Evolutionary conservation across 768 basidiomycete genomes (phyloP).

Genomic region (Tylopilus vinaceipallidus): DNA sequence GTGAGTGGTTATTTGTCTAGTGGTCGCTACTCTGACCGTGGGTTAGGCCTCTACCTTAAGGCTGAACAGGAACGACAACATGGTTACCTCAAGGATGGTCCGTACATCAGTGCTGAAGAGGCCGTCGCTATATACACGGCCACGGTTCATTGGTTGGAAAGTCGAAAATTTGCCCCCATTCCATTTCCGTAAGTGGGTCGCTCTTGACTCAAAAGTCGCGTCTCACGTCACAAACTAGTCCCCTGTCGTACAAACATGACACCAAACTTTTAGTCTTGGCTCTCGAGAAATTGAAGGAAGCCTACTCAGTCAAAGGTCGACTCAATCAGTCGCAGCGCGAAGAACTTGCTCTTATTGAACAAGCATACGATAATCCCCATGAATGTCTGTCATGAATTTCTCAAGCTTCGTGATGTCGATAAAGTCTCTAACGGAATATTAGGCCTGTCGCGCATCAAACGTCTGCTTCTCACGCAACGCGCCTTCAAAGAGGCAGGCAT

Average conservation of each 20-base stretch:
- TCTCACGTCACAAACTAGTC: conserved; percentile 41
- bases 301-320: conserved; percentile 96
- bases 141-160: conserved; percentile 98
- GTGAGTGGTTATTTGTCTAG: conserved; percentile 40
- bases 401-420: too few relatives aligned
- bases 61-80: conserved; percentile 99
- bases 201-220: background rate
- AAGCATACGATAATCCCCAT: conserved; percentile 99
- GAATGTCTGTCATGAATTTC: conserved; percentile 60
- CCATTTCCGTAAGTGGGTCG: conserved; percentile 79
- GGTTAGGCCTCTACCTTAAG: conserved; percentile 83
- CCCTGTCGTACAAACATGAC: conserved; percentile 98
- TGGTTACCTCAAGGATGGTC: conserved; percentile 98
- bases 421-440: conserved; percentile 5
- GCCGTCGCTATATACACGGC: conserved; percentile 99
- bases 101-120: conserved; percentile 98
- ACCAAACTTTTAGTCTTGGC: conserved; percentile 96
- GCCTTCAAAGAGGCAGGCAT: conserved; percentile 99
- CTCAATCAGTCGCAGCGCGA: conserved; percentile 98
- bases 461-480: conserved; percentile 92
- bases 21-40: conserved; percentile 1
- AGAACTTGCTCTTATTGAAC: conserved; percentile 96
- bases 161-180: conserved; percentile 96
- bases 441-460: conserved; percentile 96
- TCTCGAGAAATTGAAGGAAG: conserved; percentile 97